Evolutionary conservation across 345 rosid genomes (phyloP), one percentile per base, ranked within the genome.

Genomic region (Lenwebbia sp.): DNA sequence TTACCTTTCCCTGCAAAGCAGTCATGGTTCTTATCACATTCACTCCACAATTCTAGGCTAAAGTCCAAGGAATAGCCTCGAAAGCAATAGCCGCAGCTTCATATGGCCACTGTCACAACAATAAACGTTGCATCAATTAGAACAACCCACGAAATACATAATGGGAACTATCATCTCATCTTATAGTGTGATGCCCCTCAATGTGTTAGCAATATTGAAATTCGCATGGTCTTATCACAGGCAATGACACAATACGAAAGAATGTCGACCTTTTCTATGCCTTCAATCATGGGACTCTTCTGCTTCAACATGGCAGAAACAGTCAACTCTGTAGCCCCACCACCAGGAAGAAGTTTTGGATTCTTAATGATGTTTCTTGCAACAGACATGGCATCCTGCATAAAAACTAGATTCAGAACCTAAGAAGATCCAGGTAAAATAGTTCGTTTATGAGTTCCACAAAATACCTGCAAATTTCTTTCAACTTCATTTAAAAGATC

Each of bases 71-170:
- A 86, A 97, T 97, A 86, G 98, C 96, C 92, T 97, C 98, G 84
- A 97, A 97, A 88, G 99, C 98, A 82, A 95, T 91, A 15, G 99
- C 98, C 57, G 96, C 99, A 89, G 99, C 98, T 93, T 95, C 99
- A 89, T 96, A 97, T 4, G 98, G 98, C 98, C 98, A 97, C 98
- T 95, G 94, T 82, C 5, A 55, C 53, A 81, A n/a, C 28, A 85
- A 21, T 54, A 74, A 62, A 23, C 5, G 1, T 78, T 81, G n/a
- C 49, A 60, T 56, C 49, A 86, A 28, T 23, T 55, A 82, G 17
- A 78, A 55, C 70, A 22, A 13, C 11, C 0, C 37, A 49, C 11
- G 52, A 83, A 54, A 70, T 52, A 62, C 21, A 28, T 10, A 84
- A 44, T 41, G 60, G 55, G 56, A 50, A 70, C 37, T 37, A 50